Evolutionary conservation across 1,284 basidiomycete genomes (phyloP).

Genomic region (Volvariella surrecta): DNA sequence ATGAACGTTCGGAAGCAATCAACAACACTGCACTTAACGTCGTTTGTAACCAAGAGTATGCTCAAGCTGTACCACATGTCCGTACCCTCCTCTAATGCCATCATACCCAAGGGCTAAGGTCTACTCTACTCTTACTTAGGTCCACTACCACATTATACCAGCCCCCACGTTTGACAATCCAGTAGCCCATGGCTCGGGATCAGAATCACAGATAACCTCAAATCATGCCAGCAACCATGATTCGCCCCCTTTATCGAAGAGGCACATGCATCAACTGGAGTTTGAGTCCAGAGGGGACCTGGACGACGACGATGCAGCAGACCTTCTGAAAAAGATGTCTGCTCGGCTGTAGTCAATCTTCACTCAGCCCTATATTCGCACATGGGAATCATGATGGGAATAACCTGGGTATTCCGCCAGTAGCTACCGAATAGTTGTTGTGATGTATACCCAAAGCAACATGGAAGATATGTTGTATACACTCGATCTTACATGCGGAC

Average conservation of each 20-base stretch:
- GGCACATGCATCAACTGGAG: slow-evolving; percentile 50
- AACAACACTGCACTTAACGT: slow-evolving; percentile 63
- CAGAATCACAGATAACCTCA: neutral
- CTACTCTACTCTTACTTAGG: slow-evolving; percentile 28
- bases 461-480: too few relatives aligned
- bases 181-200: slow-evolving; percentile 2
- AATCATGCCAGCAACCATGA: slow-evolving; percentile 12
- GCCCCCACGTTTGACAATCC: slow-evolving; percentile 41
- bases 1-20: slow-evolving; percentile 32
- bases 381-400: too few relatives aligned
- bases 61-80: slow-evolving; percentile 74
- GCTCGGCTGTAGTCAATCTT: slow-evolving; percentile 25
- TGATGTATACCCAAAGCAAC: too few relatives aligned
- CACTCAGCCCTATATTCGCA: too few relatives aligned
- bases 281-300: slow-evolving; percentile 47
- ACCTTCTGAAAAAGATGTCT: slow-evolving; percentile 36
- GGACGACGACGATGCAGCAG: slow-evolving; percentile 49
- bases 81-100: slow-evolving; percentile 14
- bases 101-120: neutral
- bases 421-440: too few relatives aligned
- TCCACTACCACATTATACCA: slow-evolving; percentile 75
- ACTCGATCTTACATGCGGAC: too few relatives aligned
- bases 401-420: too few relatives aligned
- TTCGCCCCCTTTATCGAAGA: slow-evolving; percentile 26
- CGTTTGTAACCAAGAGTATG: slow-evolving; percentile 76